Base-by-base conservation (phyloP, 805 yeast species). In the Cyberlindnera xylosilytica region DNA sequence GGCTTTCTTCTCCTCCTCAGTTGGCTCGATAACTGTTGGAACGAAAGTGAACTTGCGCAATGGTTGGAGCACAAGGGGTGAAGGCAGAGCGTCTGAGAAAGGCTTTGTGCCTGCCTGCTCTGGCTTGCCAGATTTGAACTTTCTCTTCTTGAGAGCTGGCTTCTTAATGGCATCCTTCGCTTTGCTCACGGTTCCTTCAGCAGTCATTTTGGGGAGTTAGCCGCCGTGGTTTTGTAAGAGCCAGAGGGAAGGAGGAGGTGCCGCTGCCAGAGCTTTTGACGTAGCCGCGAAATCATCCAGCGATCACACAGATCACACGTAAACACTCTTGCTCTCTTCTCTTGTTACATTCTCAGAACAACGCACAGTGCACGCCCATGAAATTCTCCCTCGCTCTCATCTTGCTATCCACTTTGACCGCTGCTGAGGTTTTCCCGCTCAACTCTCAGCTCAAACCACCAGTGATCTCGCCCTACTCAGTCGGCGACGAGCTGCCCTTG, bases 401-500 rank as follows among this genome's bases (percentile, higher is more conserved):
- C 3, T 18, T 20, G 8, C 26, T 39, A 27, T 19, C 23, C n/a
- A 9, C 46, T 6, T 3, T 39, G 18, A 43, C 41, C 20, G 6
- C 16, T 7, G 47, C 44, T 1, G 52, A 50, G 35, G 47, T 44
- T 4, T 50, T 43, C 40, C 54, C 54, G 16, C 43, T 47, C 10
- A 45, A 41, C 38, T 8, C 40, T 5, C 39, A 41, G 39, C 39
- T 41, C 22, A 47, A 50, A n/a, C 45, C 50, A n/a, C 49, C 54
- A 3, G 38, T 41, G 13, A 42, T 44, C 11, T 13, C 41, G 4
- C 52, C 62, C 17, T 73, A 65, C 54, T 34, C 51, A 4, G 19
- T 23, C 1, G 73, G 73, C 4, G 75, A 78, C 37, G 62, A 57
- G 7, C 58, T 83, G 12, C 62, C 70, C 34, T 53, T 83, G 38